Base-by-base conservation (phyloP, 805 yeast species). In the Saccharomycopsis javanensis region DNA sequence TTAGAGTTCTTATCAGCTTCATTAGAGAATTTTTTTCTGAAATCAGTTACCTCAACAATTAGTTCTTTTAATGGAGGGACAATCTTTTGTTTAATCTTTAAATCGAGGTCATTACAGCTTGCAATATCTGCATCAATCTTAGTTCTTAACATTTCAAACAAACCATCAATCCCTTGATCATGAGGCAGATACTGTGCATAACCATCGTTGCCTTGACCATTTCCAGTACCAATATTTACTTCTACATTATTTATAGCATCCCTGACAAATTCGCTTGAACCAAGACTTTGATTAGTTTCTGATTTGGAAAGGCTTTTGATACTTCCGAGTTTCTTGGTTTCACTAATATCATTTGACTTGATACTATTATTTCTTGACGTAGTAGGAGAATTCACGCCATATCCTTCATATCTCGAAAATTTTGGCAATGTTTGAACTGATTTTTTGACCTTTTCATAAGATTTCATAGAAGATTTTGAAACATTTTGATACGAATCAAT, bases 361-460 rank as follows among this genome's bases (percentile, higher is more conserved):
- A 48, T 28, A 4, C 23, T 30, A 45, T 30, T 33, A 28, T n/a
- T 38, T n/a, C 16, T n/a, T 5, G 53, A 28, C 15, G 27, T 25
- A 8, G 23, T 25, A 25, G 30, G 16, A 18, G 52, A 38, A 20
- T 10, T 25, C 13, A 30, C 30, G 15, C 37, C 57, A 7, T 33
- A 20, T 2, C 60, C 60, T 33, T 60, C 62, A 31, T 60, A 60
- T 25, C 62, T 45, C 4, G 60, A 55, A 25, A 60, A 60, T 34
- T 35, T 34, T 7, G 62, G 62, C 45, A 60, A 57, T 1, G 60
- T 57, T 18, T 50, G 38, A 33, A 60, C 58, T 4, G 57, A 51
- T 46, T 60, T 60, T 35, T 60, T 58, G 46, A 60, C 55, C 52
- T 60, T 60, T 30, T 60, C 62, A 34, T 60, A 57, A 23, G 58